Conservation (phyloP, 2,329 filamentous ascomycete genomes). For the Pseudopyricularia cyperi region DNA sequence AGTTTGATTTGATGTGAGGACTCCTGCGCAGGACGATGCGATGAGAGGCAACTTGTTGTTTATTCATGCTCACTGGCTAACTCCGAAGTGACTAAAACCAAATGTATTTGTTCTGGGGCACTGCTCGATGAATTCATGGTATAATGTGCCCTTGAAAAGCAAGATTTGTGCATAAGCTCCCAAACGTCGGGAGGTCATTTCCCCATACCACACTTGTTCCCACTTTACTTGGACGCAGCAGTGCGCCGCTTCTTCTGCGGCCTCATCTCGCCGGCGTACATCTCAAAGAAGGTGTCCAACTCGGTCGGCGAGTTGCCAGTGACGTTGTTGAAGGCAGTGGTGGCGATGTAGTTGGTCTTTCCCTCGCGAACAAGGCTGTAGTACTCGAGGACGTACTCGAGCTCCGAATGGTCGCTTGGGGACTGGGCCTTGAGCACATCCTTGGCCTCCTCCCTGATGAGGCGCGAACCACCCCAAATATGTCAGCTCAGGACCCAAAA, state of each 20-base stretch:
- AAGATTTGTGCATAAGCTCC: too few species aligned
- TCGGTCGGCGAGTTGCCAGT: constrained; percentile 31
- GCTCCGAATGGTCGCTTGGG: constrained; percentile 23
- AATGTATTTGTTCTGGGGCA: too few species aligned
- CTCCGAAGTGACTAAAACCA: too few species aligned
- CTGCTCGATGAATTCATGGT: too few species aligned
- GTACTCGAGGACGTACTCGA: constrained; percentile 35
- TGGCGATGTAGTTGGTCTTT: constrained; percentile 40
- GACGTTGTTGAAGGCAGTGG: constrained; percentile 33
- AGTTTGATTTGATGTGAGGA: too few species aligned
- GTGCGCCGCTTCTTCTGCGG: constrained; percentile 17
- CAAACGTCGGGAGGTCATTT: too few species aligned
- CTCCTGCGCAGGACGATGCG: too few species aligned
- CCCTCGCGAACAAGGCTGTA: constrained; percentile 37
- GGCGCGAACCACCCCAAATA: constrained; percentile 6
- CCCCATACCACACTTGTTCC: too few species aligned
- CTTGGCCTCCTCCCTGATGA: constrained; percentile 18
- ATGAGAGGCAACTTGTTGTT: too few species aligned
- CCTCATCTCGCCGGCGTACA: constrained; percentile 25
- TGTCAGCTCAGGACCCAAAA: neutral
- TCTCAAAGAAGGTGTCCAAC: constrained; percentile 33
- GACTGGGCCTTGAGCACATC: constrained; percentile 21
- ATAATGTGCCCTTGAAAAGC: too few species aligned
- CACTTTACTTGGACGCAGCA: neutral
- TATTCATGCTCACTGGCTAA: too few species aligned